phyloP scores from a whole-genome alignment of 2,329 filamentous ascomycete genomes.

The Aspergillus fructus region DNA sequence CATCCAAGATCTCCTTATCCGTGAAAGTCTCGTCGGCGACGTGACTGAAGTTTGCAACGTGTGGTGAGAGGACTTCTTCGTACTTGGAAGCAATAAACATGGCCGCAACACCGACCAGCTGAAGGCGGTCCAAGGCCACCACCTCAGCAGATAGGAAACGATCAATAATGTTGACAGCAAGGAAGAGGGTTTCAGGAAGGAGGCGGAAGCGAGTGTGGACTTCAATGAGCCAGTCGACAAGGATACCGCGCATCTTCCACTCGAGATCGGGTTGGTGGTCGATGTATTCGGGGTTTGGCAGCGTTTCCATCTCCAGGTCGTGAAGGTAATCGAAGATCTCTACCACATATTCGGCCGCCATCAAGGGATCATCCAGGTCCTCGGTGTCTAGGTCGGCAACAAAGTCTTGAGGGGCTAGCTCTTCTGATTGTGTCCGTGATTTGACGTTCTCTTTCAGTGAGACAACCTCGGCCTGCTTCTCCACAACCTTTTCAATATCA shows the following conservation, averaged over 20 bases:
- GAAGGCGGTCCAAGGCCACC: conserved; percentile 91
- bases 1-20: conserved; percentile 91
- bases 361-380: conserved; percentile 88
- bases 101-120: conserved; percentile 94
- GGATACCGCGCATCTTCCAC: conserved; percentile 97
- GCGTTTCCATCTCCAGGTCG: conserved; percentile 75
- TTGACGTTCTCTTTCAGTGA: conserved; percentile 32
- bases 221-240: conserved; percentile 97
- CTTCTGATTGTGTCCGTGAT: conserved; percentile 34
- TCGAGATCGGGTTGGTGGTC: conserved; percentile 89
- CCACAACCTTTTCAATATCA: conserved; percentile 49
- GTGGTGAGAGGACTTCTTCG: conserved; percentile 94
- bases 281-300: conserved; percentile 95
- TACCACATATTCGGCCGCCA: conserved; percentile 95
- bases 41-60: conserved; percentile 94
- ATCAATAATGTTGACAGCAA: conserved; percentile 97
- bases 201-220: conserved; percentile 96
- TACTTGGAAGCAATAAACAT: conserved; percentile 99
- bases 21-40: conserved; percentile 96
- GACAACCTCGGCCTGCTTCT: conserved; percentile 29
- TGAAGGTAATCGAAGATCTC: conserved; percentile 97
- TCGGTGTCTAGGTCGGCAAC: conserved; percentile 72
- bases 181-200: conserved; percentile 91
- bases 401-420: conserved; percentile 33
- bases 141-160: conserved; percentile 95